Evolutionary conservation across 2,329 filamentous ascomycete genomes (phyloP), one percentile per base, ranked within the genome.

Genomic region (Sporothrix euskadiensis): DNA sequence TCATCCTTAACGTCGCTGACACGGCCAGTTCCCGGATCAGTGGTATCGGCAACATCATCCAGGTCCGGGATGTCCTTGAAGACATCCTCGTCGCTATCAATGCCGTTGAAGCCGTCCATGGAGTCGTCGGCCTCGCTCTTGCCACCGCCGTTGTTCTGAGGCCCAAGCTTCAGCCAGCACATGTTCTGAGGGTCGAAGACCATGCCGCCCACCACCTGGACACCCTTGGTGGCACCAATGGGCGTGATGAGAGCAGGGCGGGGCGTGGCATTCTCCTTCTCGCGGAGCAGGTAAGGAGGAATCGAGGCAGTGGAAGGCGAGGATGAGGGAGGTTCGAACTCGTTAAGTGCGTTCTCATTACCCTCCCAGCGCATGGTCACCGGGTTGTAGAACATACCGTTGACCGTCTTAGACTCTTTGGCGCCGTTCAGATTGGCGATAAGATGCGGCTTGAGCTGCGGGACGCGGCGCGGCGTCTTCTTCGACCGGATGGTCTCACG

Each of bases 201-300:
- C 96, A 99, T 99, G 77, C 94, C 94, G n/a, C 94, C 93, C 73
- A 98, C 94, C 49, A 98, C 92, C 82, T 98, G 94, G 16, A 97
- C 92, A 75, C 94, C 94, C 79, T 95, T 93, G 75, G 91, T 90
- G 4, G 90, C 88, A 72, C 92, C 92, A 76, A 98, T 93, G 77
- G 97, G 96, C 66, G 94, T 94, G 78, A 99, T 99, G 22, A 99
- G 87, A 6, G 95, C 94, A 10, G 93, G 86, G 75, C 91, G 83
- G 77, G 90, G 89, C 1, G 89, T 91, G 10, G 84, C 79, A 14
- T 82, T 83, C 77, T 91, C 89, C 77, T 86, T 89, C 69, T 90
- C 88, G 19, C 87, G 85, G 19, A 82, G 76, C 56, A 81, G 78
- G 59, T 84, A 81, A 0, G 83, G 81, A 0, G 82, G 80, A 16